Evolutionary conservation across 805 yeast genomes (phyloP).

Genomic region (Yarrowia phangngaensis): DNA sequence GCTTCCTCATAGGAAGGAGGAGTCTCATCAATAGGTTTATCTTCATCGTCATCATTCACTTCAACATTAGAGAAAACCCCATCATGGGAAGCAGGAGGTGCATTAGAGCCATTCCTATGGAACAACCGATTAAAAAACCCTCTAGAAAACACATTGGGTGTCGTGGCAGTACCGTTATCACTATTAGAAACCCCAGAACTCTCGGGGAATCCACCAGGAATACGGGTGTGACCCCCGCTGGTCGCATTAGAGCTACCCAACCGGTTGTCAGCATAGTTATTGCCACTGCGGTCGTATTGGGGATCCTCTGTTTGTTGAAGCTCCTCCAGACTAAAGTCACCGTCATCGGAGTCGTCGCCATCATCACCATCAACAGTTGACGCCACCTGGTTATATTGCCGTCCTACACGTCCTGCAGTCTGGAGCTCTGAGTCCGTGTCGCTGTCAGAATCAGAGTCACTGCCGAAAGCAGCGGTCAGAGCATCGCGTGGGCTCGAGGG

Average conservation of each 20-base stretch:
- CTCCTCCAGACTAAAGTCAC: conserved; percentile 10
- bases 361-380: conserved; percentile 5
- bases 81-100: conserved; percentile 44
- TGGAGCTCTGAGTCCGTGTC: conserved; percentile 30
- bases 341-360: conserved; percentile 8
- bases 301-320: conserved; percentile 20
- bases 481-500: conserved; percentile 28
- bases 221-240: conserved; percentile 11
- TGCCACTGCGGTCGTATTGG: conserved; percentile 18
- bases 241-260: conserved; percentile 5
- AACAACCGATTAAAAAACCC: conserved; percentile 19
- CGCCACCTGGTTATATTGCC: conserved; percentile 21
- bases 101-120: conserved; percentile 7
- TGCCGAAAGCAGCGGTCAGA: conserved; percentile 31
- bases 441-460: conserved; percentile 14
- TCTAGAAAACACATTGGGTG: conserved; percentile 9
- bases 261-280: conserved; percentile 17
- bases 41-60: conserved; percentile 72
- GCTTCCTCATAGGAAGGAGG: conserved; percentile 95
- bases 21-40: conserved; percentile 43
- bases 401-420: conserved; percentile 9
- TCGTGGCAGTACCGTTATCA: not conserved
- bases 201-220: conserved; percentile 6
- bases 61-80: conserved; percentile 80
- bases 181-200: not conserved